These are phyloP conservation scores for Pichia nakasei DNA, from an alignment of 805 yeast species.

Conservation along the genomic window DNA sequence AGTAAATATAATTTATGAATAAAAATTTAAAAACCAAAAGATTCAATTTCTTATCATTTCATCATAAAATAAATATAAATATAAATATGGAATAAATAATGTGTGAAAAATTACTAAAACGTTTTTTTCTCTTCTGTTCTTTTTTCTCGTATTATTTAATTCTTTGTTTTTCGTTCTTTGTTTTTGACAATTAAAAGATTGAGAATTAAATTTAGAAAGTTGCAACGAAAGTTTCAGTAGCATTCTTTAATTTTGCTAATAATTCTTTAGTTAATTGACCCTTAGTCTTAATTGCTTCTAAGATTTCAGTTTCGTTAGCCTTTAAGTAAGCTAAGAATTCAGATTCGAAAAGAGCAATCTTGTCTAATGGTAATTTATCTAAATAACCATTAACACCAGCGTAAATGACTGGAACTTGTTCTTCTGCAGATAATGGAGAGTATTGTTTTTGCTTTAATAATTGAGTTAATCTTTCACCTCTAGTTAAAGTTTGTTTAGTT, in stretches of 20 bases:
- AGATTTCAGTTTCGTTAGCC: constrained; percentile 78
- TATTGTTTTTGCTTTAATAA: constrained; percentile 96
- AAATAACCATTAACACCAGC: constrained; percentile 99
- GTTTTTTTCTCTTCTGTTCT: background rate
- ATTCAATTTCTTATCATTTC: constrained; percentile 13
- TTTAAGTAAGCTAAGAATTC: constrained; percentile 88
- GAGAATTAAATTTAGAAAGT: constrained; percentile 52
- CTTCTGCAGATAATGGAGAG: constrained; percentile 95
- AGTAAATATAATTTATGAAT: background rate
- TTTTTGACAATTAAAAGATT: no score
- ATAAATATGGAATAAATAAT: constrained; percentile 14
- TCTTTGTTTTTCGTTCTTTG: constrained; percentile 3
- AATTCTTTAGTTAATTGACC: constrained; percentile 88
- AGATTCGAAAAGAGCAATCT: constrained; percentile 85
- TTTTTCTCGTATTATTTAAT: no score
- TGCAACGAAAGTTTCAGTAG: constrained; percentile 87
- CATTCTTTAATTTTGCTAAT: constrained; percentile 80
- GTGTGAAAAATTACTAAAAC: constrained; percentile 7
- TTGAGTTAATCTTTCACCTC: constrained; percentile 99
- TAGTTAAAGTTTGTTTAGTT: constrained; percentile 94
- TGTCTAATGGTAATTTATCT: constrained; percentile 75
- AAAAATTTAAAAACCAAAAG: constrained; percentile 1
- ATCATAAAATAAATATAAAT: constrained; percentile 16
- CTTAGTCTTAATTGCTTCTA: constrained; percentile 73
- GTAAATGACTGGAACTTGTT: constrained; percentile 96